phyloP scores from a whole-genome alignment of 768 basidiomycete species.

The Fomitopsis pulvina region DNA sequence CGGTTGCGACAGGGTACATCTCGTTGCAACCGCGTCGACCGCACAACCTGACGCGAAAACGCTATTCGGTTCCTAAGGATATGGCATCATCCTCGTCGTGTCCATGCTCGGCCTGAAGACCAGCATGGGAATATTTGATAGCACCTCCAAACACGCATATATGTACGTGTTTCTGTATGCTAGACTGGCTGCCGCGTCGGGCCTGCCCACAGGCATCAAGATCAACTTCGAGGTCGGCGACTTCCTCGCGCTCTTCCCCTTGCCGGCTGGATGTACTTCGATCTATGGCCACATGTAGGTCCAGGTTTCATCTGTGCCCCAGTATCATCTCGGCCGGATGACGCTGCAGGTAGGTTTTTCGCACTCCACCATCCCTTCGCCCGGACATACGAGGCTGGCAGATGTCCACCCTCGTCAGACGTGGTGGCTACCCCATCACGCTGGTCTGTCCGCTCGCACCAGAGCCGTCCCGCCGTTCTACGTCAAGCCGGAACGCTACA shows the following conservation, averaged over 20 bases:
- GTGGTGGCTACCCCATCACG: constrained; percentile 58
- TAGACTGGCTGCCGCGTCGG: constrained; percentile 17
- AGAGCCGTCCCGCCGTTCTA: constrained; percentile 49
- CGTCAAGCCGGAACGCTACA: constrained; percentile 50
- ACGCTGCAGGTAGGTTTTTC: constrained; percentile 45
- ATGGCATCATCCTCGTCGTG: constrained; percentile 53
- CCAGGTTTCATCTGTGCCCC: neutral
- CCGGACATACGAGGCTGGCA: constrained; percentile 48
- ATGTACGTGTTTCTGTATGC: constrained; percentile 2
- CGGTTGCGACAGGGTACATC: constrained; percentile 46
- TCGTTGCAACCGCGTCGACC: neutral
- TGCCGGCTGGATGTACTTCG: constrained; percentile 37
- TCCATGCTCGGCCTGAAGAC: constrained; percentile 39
- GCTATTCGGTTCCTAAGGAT: constrained; percentile 35
- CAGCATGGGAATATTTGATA: constrained; percentile 48
- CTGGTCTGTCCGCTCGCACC: constrained; percentile 49
- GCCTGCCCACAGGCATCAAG: constrained; percentile 20
- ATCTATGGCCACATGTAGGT: constrained; percentile 60
- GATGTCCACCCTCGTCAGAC: constrained; percentile 48
- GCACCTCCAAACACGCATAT: too few species aligned
- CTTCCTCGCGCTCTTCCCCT: constrained; percentile 45
- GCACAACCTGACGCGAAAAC: neutral
- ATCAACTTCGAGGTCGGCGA: constrained; percentile 37
- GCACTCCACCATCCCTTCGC: constrained; percentile 50
- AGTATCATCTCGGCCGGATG: neutral